Evolutionary conservation across 306 rosid species (phyloP).

Genomic region (Astragalus glycyphyllos): DNA sequence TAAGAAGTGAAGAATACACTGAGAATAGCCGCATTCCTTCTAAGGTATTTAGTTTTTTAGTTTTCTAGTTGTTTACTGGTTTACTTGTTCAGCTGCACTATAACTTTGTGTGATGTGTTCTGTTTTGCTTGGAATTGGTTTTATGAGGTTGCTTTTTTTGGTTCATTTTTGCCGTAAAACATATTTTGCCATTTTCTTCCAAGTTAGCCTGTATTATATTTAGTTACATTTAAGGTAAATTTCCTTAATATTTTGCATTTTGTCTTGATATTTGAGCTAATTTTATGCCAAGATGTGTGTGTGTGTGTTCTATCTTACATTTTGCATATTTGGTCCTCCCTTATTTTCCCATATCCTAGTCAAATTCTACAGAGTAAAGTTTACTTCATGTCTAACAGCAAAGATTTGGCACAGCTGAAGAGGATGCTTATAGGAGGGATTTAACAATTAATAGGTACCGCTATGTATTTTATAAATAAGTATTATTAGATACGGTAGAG

Average conservation of each 20-base stretch:
- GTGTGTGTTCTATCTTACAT: constrained; percentile 11
- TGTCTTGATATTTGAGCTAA: constrained; percentile 13
- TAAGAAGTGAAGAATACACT: constrained; percentile 83
- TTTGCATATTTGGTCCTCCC: constrained; percentile 31
- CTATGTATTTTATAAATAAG: constrained; percentile 10
- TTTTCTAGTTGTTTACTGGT: constrained; percentile 7
- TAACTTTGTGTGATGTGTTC: constrained; percentile 5
- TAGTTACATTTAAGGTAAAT: background rate
- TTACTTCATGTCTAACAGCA: constrained; percentile 62
- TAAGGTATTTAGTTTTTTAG: constrained; percentile 48
- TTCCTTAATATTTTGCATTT: constrained; percentile 17
- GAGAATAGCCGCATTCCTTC: constrained; percentile 95
- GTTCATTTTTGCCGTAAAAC: constrained; percentile 16
- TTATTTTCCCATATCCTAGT: constrained; percentile 14
- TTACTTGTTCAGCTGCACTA: background rate
- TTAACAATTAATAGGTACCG: constrained; percentile 88
- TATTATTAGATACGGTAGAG: background rate
- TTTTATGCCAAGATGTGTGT: constrained; percentile 27
- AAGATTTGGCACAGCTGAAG: constrained; percentile 83
- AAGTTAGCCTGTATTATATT: constrained; percentile 1
- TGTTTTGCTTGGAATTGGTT: constrained; percentile 4
- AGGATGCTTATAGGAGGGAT: constrained; percentile 98
- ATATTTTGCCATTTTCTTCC: constrained; percentile 14
- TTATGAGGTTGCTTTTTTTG: background rate
- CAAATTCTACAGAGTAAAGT: constrained; percentile 33